Evolutionary conservation across 345 rosid species (phyloP).

Genomic region (Bruguiera gymnorhiza): DNA sequence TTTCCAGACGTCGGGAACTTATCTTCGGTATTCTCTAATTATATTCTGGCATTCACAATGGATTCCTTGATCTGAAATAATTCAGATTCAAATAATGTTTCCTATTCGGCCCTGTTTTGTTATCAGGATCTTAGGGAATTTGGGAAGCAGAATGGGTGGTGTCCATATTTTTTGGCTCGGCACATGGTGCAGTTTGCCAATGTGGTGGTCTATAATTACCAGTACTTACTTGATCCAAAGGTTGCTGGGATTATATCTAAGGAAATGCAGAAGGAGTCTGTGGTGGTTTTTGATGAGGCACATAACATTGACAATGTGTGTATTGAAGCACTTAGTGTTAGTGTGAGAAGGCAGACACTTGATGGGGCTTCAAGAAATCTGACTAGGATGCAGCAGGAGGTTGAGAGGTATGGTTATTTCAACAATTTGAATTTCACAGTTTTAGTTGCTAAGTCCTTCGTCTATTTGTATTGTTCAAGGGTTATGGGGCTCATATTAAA

Average conservation of each 20-base stretch:
- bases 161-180: constrained; percentile 89
- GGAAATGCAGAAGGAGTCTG: constrained; percentile 94
- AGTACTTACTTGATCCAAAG: constrained; percentile 94
- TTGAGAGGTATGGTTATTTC: constrained; percentile 59
- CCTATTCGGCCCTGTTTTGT: background rate
- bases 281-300: constrained; percentile 95
- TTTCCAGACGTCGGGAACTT: background rate
- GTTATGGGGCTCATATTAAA: background rate
- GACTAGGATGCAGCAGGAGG: constrained; percentile 63
- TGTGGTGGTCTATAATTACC: constrained; percentile 93
- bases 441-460: background rate
- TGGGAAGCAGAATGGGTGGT: constrained; percentile 88
- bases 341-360: constrained; percentile 83
- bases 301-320: constrained; percentile 97
- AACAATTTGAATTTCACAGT: background rate
- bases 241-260: constrained; percentile 96
- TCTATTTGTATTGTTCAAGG: background rate
- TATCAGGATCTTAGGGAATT: constrained; percentile 74
- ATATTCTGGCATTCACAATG: background rate
- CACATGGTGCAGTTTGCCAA: constrained; percentile 95
- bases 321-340: constrained; percentile 95
- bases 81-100: background rate
- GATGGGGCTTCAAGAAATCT: constrained; percentile 95
- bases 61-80: background rate
- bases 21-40: background rate